phyloP scores from a whole-genome alignment of 495 filamentous ascomycete genomes.

The Bombardia bombarda region DNA sequence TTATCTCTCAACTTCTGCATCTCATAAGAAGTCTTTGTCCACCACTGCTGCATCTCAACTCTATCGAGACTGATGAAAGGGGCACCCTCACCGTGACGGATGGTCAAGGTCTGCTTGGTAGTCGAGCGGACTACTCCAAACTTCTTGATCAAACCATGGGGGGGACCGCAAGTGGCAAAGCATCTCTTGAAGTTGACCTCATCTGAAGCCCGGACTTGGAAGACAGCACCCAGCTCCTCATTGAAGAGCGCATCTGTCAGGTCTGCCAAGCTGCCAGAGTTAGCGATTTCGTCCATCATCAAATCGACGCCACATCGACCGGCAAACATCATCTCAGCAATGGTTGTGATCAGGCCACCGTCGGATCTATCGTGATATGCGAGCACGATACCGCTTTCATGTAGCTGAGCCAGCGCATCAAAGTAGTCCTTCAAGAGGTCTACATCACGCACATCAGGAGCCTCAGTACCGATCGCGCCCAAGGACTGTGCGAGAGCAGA shows the following conservation, averaged over 20 bases:
- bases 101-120: constrained; percentile 69
- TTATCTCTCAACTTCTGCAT: constrained; percentile 92
- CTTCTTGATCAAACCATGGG: constrained; percentile 67
- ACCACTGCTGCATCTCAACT: constrained; percentile 73
- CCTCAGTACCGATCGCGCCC: constrained; percentile 72
- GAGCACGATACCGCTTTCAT: constrained; percentile 78
- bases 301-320: constrained; percentile 85
- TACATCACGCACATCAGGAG: constrained; percentile 76
- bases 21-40: constrained; percentile 79
- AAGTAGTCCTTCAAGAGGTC: constrained; percentile 85
- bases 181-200: constrained; percentile 79
- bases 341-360: constrained; percentile 84
- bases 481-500: constrained; percentile 92
- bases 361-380: constrained; percentile 95
- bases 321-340: constrained; percentile 98
- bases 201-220: constrained; percentile 81
- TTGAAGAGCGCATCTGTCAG: constrained; percentile 79
- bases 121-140: constrained; percentile 64
- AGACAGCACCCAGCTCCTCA: constrained; percentile 95
- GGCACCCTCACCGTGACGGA: constrained; percentile 54
- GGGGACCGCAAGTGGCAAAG: constrained; percentile 89
- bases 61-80: constrained; percentile 62
- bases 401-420: constrained; percentile 77
- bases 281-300: constrained; percentile 65
- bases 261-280: constrained; percentile 47